Base-by-base conservation (phyloP, 2,329 filamentous ascomycete species). In the Orbilia ellipsospora region DNA sequence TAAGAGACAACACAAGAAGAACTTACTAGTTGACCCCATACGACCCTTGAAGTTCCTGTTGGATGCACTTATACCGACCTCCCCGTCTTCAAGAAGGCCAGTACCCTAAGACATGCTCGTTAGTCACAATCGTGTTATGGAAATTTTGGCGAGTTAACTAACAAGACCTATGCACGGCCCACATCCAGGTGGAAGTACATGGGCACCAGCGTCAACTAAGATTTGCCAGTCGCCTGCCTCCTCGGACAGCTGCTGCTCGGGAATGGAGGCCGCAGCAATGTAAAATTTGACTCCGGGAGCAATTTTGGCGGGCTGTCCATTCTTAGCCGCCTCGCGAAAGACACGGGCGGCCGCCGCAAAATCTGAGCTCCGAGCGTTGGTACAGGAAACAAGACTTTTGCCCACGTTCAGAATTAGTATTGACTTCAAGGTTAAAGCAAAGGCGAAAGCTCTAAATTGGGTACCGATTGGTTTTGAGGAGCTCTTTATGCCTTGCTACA, bases 31-130 rank as follows among this genome's bases (percentile, higher is more conserved):
- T 0, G 93, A 90, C 2, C 94, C 94, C 92, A 97, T 96, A 1
- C 94, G 88, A 0, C 93, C 94, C 82, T 94, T 93, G 85, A 94
- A 97, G 82, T 97, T 97, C 10, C 94, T 86, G 84, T 97, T 97
- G 61, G 86, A 89, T 0, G 93, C 92, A 75, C 87, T 90, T 78
- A 97, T 94, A 20, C 93, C 93, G 8, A 93, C 89, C 83, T 97
- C 93, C n/a, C 92, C 92, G 1, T 88, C 86, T 81, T 97, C 90
- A 0, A 97, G 86, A 0, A 97, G 85, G 44, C 94, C 94, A 0
- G 86, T 88, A 7, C 91, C 92, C 23, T 23, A 23, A 4, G 23
- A 23, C 23, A 23, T 23, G 23, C 23, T 23, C 23, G 4, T 23
- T 23, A 23, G 23, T 23, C 23, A 23, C 4, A 4, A 23, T 4